phyloP scores from a whole-genome alignment of 2,329 filamentous ascomycete genomes.

The Penicillium rolfsii region DNA sequence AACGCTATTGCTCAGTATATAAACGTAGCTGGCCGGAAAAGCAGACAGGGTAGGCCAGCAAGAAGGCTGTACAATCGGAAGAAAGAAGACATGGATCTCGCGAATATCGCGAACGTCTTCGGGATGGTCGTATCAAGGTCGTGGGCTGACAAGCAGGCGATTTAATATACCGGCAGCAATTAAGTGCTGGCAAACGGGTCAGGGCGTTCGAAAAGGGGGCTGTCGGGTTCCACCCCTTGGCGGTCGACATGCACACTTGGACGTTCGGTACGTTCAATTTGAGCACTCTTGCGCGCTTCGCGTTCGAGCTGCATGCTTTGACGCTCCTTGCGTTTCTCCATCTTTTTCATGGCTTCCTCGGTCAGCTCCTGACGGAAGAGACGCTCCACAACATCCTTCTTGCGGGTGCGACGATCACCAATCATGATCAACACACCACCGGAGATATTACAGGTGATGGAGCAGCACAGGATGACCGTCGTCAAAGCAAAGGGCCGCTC shows the following conservation, averaged over 20 bases:
- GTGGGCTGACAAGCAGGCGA: not conserved
- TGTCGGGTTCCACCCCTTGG: conserved; percentile 35
- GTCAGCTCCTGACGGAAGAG: conserved; percentile 79
- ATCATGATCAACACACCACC: conserved; percentile 76
- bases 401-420: conserved; percentile 75
- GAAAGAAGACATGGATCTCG: not conserved
- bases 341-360: conserved; percentile 62
- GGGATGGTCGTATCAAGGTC: conserved; percentile 18
- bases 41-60: not conserved
- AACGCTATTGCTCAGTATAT: conserved; percentile 16
- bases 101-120: conserved; percentile 10
- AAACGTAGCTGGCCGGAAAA: conserved; percentile 3
- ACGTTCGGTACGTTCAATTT: conserved; percentile 20
- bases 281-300: conserved; percentile 27
- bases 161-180: not conserved
- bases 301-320: conserved; percentile 27
- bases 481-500: conserved; percentile 71
- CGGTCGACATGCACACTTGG: not conserved
- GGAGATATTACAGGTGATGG: conserved; percentile 75
- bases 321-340: conserved; percentile 52
- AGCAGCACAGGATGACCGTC: conserved; percentile 77
- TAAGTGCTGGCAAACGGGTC: conserved; percentile 23
- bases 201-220: conserved; percentile 24
- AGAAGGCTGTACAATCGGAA: conserved; percentile 20
- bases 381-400: conserved; percentile 81